phyloP scores from a whole-genome alignment of 352 stramenopile species.

The Pythium dissimile region DNA sequence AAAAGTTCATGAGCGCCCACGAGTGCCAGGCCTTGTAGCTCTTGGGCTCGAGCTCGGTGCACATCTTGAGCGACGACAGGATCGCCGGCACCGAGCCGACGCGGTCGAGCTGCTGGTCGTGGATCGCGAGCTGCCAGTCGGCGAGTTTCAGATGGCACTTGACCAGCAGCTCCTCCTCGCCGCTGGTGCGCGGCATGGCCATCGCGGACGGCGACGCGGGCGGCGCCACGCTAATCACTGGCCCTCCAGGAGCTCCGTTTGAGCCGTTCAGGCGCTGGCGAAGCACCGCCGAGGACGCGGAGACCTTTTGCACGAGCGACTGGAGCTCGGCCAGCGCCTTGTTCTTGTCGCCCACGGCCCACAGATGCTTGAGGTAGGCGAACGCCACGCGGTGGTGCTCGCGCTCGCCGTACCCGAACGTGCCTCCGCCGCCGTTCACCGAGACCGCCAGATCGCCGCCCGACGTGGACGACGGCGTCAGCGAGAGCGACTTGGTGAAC shows the following conservation, averaged over 20 bases:
- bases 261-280: constrained; percentile 22
- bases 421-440: constrained; percentile 11
- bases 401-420: constrained; percentile 76
- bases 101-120: constrained; percentile 69
- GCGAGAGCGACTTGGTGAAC: constrained; percentile 73
- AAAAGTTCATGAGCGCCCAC: constrained; percentile 98
- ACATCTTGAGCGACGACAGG: constrained; percentile 77
- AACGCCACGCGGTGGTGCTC: constrained; percentile 81
- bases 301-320: constrained; percentile 77
- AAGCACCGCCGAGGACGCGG: constrained; percentile 36
- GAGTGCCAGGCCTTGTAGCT: constrained; percentile 98
- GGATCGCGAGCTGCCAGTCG: constrained; percentile 82
- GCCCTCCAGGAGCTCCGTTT: constrained; percentile 1
- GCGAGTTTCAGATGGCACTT: constrained; percentile 83
- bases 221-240: constrained; percentile 1
- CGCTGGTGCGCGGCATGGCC: constrained; percentile 15
- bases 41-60: constrained; percentile 79
- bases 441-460: constrained; percentile 6
- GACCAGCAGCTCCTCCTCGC: constrained; percentile 71
- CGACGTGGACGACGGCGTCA: constrained; percentile 36
- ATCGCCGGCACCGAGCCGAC: constrained; percentile 66
- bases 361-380: constrained; percentile 78
- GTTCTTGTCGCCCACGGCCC: constrained; percentile 77
- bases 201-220: constrained; percentile 25
- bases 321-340: constrained; percentile 87